Percentiles rank a stretch among this genome's conserved stretches.
Evolutionary conservation across 2,329 filamentous ascomycete genomes (phyloP).

Genomic region (Elsinoe batatas): DNA sequence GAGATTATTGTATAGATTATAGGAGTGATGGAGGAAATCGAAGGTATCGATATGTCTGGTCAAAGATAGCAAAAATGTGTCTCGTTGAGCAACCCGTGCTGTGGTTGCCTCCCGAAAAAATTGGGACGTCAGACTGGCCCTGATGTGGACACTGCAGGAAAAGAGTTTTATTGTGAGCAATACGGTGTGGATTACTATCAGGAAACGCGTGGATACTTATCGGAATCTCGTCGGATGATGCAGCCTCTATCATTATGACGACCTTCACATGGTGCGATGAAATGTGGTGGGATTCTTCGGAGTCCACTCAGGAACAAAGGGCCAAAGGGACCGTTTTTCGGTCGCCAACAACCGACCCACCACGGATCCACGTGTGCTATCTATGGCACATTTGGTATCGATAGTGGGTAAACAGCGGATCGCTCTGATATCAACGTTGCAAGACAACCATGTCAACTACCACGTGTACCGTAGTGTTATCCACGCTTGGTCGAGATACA

Average conservation of each 20-base stretch:
- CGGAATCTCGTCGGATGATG: neutral
- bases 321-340: neutral
- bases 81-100: slow-evolving; percentile 8
- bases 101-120: slow-evolving; percentile 9
- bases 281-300: slow-evolving; percentile 5
- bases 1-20: neutral
- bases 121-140: neutral
- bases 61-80: neutral
- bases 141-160: neutral
- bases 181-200: neutral
- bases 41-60: neutral
- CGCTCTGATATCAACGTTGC: slow-evolving; percentile 2
- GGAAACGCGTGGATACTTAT: slow-evolving; percentile 3
- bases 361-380: slow-evolving; percentile 6
- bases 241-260: neutral
- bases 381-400: neutral
- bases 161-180: slow-evolving; percentile 7
- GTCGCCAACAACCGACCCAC: slow-evolving; percentile 2
- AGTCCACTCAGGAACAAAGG: slow-evolving; percentile 8
- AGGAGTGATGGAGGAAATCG: neutral
- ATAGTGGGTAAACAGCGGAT: neutral
- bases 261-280: slow-evolving; percentile 1
- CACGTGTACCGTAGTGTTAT: neutral
- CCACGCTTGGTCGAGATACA: neutral
- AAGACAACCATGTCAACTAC: neutral